These are phyloP conservation scores for Zygosaccharomyces sapae DNA, from an alignment of 1,139 yeast species.

Conservation along the genomic window DNA sequence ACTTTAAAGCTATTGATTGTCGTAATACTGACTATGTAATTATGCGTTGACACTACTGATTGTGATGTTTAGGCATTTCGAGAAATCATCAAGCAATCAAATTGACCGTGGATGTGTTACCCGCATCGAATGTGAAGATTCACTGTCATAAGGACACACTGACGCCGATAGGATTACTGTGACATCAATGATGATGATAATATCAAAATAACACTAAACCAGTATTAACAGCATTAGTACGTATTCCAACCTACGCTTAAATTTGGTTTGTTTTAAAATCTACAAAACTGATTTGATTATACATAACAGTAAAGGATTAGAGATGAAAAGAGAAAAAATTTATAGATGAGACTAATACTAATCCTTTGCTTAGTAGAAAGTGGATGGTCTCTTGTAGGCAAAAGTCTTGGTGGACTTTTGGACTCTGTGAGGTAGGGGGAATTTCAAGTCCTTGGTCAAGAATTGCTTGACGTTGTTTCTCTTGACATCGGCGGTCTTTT, in stretches of 20 bases:
- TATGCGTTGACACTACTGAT: too few relatives aligned
- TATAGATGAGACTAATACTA: conserved; percentile 9
- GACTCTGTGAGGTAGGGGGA: conserved; percentile 99
- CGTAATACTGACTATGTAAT: too few relatives aligned
- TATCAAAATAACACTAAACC: too few relatives aligned
- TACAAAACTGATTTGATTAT: conserved; percentile 25
- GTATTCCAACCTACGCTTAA: conserved; percentile 3
- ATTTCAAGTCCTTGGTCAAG: conserved; percentile 91
- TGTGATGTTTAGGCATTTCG: conserved; percentile 6
- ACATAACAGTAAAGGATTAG: conserved; percentile 17
- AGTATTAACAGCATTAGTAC: neutral
- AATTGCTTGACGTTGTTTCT: conserved; percentile 99
- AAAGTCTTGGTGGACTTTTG: conserved; percentile 84
- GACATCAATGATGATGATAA: too few relatives aligned
- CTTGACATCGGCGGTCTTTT: conserved; percentile 96
- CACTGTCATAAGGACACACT: neutral
- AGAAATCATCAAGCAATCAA: neutral
- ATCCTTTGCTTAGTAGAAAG: conserved; percentile 68
- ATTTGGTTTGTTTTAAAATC: conserved; percentile 20
- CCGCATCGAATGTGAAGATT: conserved; percentile 4
- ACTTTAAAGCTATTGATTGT: too few relatives aligned
- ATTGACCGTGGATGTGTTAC: neutral
- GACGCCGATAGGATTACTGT: too few relatives aligned
- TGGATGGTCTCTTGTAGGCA: conserved; percentile 92
- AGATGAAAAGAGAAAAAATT: conserved; percentile 12